Base-by-base conservation (phyloP, 495 filamentous ascomycete genomes). In the Immersiella caudata region DNA sequence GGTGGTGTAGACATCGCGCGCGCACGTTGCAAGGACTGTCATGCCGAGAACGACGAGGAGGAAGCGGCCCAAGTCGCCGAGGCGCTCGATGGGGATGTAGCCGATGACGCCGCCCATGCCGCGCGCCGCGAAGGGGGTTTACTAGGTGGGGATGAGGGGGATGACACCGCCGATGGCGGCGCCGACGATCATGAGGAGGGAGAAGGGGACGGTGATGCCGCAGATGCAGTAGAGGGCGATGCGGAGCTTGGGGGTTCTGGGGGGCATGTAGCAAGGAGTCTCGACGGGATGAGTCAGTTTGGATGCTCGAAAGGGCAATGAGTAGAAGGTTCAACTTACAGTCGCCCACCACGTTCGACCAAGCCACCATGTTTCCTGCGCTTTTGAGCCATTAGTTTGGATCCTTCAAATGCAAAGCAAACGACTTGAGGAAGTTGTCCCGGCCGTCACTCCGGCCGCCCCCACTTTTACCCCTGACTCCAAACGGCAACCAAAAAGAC, bases 61-160 rank as follows among this genome's bases (percentile, higher is more conserved):
- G 68, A 86, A 85, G 65, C 80, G 80, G 1, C 83, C 84, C 64
- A 86, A 86, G 0, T 79, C 81, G n/a, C 82, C 83, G 16, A 77
- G 75, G 51, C 18, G 51, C 6, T 78, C 79, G 16, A 76, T 73
- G 7, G 85, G 69, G 71, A 86, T 83, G 0, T 81, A 81, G 0
- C 76, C 83, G 21, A 86, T 73, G 6, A 84, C 79, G 49, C 84
- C 84, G 58, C 81, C 81, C 4, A 83, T 78, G 16, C 78, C 75
- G 49, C 79, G 77, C 18, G 66, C 55, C 6, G 75, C 70, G 68
- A 81, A 85, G 36, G 75, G 83, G 14, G 58, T 75, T 52, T 69
- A 67, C 84, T 79, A 85, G 52, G 62, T 73, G 24, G 74, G 72
- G 51, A 72, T 72, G 67, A 66, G 75, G 26, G 69, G 66, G 16